Conservation (phyloP, 257 asterid genomes). For the Gentiana macrophylla region DNA sequence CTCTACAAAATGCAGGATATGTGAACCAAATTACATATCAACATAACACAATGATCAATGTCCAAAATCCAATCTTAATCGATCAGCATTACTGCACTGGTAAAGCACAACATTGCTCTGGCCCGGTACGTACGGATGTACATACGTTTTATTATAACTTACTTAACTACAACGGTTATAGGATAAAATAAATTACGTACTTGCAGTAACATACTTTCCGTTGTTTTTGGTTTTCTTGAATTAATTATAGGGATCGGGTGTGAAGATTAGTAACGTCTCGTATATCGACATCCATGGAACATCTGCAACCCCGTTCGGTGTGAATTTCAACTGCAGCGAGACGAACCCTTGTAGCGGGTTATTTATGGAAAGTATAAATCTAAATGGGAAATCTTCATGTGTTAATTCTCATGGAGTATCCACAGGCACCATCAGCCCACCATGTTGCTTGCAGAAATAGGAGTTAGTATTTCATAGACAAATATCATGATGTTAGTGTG, state of each 20-base stretch:
- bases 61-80: slow-evolving; percentile 15
- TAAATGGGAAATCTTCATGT: background rate
- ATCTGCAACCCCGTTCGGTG: slow-evolving; percentile 4
- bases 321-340: slow-evolving; percentile 1
- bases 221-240: background rate
- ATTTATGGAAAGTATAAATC: background rate
- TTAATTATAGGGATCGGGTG: background rate
- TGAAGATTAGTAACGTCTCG: slow-evolving; percentile 20
- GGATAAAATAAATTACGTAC: too few relatives aligned
- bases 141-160: too few relatives aligned
- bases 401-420: background rate
- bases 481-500: too few relatives aligned
- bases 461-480: too few relatives aligned
- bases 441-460: background rate
- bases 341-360: background rate
- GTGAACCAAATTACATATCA: slow-evolving; percentile 24
- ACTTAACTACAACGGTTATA: too few relatives aligned
- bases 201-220: background rate
- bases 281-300: slow-evolving; percentile 22
- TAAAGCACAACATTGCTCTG: background rate
- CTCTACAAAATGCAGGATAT: slow-evolving; percentile 31
- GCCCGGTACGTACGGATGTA: background rate
- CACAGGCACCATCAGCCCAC: background rate
- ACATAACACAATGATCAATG: slow-evolving; percentile 28
- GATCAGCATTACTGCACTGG: slow-evolving; percentile 4